Base-by-base conservation (phyloP, 2,329 filamentous ascomycete genomes). In the Scytalidium sp. region DNA sequence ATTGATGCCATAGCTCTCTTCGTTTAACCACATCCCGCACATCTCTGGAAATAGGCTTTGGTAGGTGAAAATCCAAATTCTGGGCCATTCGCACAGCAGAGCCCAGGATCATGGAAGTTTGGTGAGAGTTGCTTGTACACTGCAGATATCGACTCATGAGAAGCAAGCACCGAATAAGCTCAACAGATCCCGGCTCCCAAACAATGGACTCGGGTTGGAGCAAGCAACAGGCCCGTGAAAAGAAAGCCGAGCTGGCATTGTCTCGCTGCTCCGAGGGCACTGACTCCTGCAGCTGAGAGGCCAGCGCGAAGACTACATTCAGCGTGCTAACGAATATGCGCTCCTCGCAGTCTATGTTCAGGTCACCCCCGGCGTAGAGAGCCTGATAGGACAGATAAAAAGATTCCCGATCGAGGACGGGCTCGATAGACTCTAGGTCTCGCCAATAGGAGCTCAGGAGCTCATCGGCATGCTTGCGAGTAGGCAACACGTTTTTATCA, bases 31-130 rank as follows among this genome's bases (percentile, higher is more conserved):
- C 62, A 0, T 45, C 51, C 3, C 45, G n/a, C 20, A 56, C 32
- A 0, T 55, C 53, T 10, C 56, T 51, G 0, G 62, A 61, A 0
- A 65, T 63, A 0, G 70, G 71, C 36, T 74, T 67, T 0, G 68
- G 64, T 3, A 75, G 57, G 45, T 77, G 73, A 21, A 77, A 57
- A 0, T 73, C 75, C 3, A 78, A 49, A 0, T 73, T 71, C 45
- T 77, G 72, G 0, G 75, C 75, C 13, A 70, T 75, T 1, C 74
- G 65, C 15, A 76, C 68, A 0, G 73, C 73, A 3, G 72, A 62
- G 0, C 74, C 74, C 0, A 74, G 70, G 4, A 73, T 67, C 60
- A 77, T 75, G 75, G 75, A 78, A 1, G 72, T 76, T 50, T 75
- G 70, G 50, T 76, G 71, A 0, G 71, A 69, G 3, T 69, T 69